Percentiles rank a stretch among this genome's conserved stretches.
These are phyloP conservation scores for Umbelopsis sp. DNA, from an alignment of 192 early-diverging fungal genomes.

Conservation along the genomic window DNA sequence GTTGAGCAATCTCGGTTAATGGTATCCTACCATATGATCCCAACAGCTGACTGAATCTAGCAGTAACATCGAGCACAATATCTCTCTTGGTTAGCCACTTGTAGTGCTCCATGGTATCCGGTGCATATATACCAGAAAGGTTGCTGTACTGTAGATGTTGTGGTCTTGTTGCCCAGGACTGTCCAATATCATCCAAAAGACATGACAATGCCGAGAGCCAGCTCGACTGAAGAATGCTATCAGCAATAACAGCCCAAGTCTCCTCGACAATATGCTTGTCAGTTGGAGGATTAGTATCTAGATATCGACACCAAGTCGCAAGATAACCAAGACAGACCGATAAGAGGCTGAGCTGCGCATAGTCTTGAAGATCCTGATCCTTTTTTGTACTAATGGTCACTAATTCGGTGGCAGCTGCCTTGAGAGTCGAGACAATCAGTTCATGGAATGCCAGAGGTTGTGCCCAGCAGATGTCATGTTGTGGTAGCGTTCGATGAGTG, in stretches of 20 bases:
- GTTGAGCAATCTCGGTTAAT: background rate
- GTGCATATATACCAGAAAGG: background rate
- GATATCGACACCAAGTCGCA: constrained; percentile 41
- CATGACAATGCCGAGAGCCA: background rate
- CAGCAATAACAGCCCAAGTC: background rate
- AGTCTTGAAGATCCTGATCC: background rate
- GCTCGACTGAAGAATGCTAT: background rate
- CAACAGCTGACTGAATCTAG: constrained; percentile 14
- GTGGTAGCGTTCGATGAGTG: constrained; percentile 46
- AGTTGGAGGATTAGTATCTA: constrained; percentile 36
- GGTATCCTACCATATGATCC: constrained; percentile 3
- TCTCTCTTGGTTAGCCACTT: background rate
- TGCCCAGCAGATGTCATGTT: constrained; percentile 51
- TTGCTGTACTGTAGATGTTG: background rate
- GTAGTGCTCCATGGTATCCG: background rate
- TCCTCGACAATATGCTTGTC: constrained; percentile 27
- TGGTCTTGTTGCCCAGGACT: background rate
- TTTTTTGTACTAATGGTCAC: background rate
- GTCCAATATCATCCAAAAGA: background rate
- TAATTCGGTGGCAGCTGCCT: background rate
- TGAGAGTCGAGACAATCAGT: background rate
- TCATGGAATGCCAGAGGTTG: constrained; percentile 39
- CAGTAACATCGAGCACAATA: background rate
- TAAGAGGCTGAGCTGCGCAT: constrained; percentile 7
- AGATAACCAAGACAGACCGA: constrained; percentile 33